Conservation (phyloP, 2,329 filamentous ascomycete genomes). For the Chalaropsis ovoidea region DNA sequence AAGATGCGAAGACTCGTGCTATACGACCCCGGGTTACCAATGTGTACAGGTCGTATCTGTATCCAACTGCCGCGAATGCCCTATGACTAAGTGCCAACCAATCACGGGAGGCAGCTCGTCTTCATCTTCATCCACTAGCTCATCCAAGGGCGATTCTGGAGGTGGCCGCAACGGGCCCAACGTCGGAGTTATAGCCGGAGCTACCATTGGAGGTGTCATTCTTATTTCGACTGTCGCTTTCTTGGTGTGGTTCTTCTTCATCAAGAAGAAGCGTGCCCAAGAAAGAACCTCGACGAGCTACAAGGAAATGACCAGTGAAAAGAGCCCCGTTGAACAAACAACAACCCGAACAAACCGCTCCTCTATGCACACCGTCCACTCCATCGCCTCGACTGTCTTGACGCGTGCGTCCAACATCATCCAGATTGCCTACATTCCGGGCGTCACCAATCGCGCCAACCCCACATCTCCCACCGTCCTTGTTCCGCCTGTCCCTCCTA, state of each 20-base stretch:
- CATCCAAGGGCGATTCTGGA: slow-evolving; percentile 24
- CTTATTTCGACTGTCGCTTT: slow-evolving; percentile 65
- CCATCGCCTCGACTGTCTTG: slow-evolving; percentile 88
- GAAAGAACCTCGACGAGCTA: slow-evolving; percentile 13
- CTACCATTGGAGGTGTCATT: slow-evolving; percentile 75
- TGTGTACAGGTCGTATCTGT: slow-evolving; percentile 27
- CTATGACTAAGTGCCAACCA: slow-evolving; percentile 25
- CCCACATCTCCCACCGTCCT: slow-evolving; percentile 71
- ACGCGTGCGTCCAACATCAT: slow-evolving; percentile 98
- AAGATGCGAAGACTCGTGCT: slow-evolving; percentile 26
- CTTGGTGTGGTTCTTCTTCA: slow-evolving; percentile 76
- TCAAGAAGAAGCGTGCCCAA: slow-evolving; percentile 62
- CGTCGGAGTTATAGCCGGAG: slow-evolving; percentile 78
- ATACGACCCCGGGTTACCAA: slow-evolving; percentile 24
- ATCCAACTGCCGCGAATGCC: slow-evolving; percentile 27
- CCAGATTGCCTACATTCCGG: slow-evolving; percentile 97
- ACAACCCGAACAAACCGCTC: slow-evolving; percentile 52
- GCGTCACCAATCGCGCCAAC: slow-evolving; percentile 83
- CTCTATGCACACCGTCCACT: slow-evolving; percentile 77
- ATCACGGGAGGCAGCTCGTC: slow-evolving; percentile 12
- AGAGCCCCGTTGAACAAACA: slow-evolving; percentile 30
- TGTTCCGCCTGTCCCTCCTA: slow-evolving; percentile 86
- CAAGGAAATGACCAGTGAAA: slow-evolving; percentile 42
- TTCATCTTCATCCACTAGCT: slow-evolving; percentile 13
- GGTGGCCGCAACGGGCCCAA: slow-evolving; percentile 45